A percentile compares a stretch with the other conserved stretches of the same genome.
These are phyloP conservation scores for Tremella mesenterica DNA, from an alignment of 768 basidiomycete genomes.

Conservation along the genomic window DNA sequence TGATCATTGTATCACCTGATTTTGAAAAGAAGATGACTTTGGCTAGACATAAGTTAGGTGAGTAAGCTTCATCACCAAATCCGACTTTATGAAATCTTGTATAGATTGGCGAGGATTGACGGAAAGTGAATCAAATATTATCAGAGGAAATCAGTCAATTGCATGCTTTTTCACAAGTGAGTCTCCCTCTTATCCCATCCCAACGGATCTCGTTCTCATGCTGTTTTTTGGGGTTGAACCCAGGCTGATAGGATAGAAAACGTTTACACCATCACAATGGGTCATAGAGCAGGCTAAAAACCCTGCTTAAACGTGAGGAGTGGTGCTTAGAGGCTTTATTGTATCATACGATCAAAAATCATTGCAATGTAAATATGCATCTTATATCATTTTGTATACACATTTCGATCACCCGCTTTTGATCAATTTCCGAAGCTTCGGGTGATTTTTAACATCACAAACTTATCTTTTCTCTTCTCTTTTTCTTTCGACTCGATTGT, in stretches of 20 bases:
- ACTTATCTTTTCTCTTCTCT: background rate
- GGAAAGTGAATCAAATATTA: constrained; percentile 37
- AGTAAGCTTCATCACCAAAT: constrained; percentile 5
- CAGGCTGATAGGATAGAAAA: constrained; percentile 27
- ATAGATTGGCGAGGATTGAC: background rate
- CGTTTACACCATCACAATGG: constrained; percentile 41
- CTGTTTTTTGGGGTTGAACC: background rate
- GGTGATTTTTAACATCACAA: background rate
- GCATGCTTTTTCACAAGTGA: constrained; percentile 43
- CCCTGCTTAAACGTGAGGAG: too few relatives aligned
- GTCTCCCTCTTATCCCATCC: background rate
- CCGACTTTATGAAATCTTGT: background rate
- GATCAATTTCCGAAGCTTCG: background rate
- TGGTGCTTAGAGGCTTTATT: too few relatives aligned
- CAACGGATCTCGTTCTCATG: background rate
- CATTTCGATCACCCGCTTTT: too few relatives aligned
- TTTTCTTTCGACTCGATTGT: too few relatives aligned
- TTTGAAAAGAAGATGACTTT: constrained; percentile 41
- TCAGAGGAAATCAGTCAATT: constrained; percentile 33
- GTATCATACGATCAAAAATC: too few relatives aligned
- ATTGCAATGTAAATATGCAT: too few relatives aligned
- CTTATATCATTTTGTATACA: too few relatives aligned
- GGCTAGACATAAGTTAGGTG: constrained; percentile 41
- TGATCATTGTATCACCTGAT: constrained; percentile 38
- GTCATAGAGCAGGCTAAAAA: constrained; percentile 28